Evolutionary conservation across 2,329 filamentous ascomycete genomes (phyloP).

Genomic region (Meredithiella fracta): DNA sequence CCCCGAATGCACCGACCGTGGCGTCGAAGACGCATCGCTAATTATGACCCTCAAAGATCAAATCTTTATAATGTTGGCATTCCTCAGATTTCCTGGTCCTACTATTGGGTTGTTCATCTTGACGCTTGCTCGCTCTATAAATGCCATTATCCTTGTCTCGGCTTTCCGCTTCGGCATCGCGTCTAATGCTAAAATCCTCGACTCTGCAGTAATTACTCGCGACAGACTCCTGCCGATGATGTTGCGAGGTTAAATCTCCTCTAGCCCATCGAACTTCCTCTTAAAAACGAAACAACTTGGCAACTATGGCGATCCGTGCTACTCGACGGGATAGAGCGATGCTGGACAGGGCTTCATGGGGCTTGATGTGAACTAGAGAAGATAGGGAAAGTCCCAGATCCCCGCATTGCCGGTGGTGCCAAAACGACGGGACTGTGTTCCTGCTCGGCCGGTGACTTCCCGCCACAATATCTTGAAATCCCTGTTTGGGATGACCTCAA

Average conservation of each 20-base stretch:
- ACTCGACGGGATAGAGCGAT: conserved; percentile 30
- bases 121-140: background rate
- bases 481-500: background rate
- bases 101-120: conserved; percentile 24
- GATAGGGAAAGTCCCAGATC: conserved; percentile 27
- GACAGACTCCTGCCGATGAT: conserved; percentile 24
- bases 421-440: background rate
- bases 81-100: conserved; percentile 29
- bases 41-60: conserved; percentile 11
- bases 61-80: conserved; percentile 30
- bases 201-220: conserved; percentile 31
- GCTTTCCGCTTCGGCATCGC: conserved; percentile 29
- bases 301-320: conserved; percentile 31
- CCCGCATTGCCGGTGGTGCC: background rate
- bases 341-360: conserved; percentile 31
- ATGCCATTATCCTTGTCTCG: conserved; percentile 23
- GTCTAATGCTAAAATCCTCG: conserved; percentile 27
- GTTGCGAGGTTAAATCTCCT: conserved; percentile 24
- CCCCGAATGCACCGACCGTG: background rate
- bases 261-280: conserved; percentile 21
- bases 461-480: background rate
- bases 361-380: conserved; percentile 17
- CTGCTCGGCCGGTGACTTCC: background rate
- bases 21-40: background rate
- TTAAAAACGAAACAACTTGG: conserved; percentile 39